phyloP scores from a whole-genome alignment of 768 basidiomycete genomes.

The Termitomyces sp. region DNA sequence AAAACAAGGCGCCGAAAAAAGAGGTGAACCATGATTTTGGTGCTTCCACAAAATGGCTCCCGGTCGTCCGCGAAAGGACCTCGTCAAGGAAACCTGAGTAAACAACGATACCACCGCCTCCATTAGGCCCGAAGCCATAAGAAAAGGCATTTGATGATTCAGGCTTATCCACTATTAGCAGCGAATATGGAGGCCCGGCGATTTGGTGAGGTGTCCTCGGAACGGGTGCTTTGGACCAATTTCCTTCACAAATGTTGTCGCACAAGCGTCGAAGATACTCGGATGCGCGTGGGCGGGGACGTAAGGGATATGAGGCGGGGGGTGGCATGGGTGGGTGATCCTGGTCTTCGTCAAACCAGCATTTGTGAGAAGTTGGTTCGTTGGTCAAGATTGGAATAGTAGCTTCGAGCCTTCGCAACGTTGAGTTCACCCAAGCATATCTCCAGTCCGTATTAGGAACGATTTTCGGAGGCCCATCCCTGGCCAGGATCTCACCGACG shows the following conservation, averaged over 20 bases:
- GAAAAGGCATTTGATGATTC: conserved; percentile 88
- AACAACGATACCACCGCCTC: conserved; percentile 89
- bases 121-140: conserved; percentile 90
- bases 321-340: conserved; percentile 66
- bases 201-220: conserved; percentile 42
- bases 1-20: conserved; percentile 42
- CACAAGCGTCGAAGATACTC: conserved; percentile 61
- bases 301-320: conserved; percentile 73
- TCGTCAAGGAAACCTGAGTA: conserved; percentile 93
- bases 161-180: conserved; percentile 84
- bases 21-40: conserved; percentile 38
- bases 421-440: conserved; percentile 78
- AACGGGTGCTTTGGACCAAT: conserved; percentile 27
- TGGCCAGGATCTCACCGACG: conserved; percentile 70
- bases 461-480: conserved; percentile 54
- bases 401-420: conserved; percentile 70
- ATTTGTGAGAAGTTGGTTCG: conserved; percentile 47
- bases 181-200: conserved; percentile 82
- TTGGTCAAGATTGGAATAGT: conserved; percentile 64
- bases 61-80: conserved; percentile 53
- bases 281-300: conserved; percentile 75
- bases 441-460: conserved; percentile 85
- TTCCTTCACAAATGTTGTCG: conserved; percentile 37
- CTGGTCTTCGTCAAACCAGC: conserved; percentile 49
- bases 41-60: conserved; percentile 15